Base-by-base conservation (phyloP, 768 basidiomycete species). In the Mycena latifolia region DNA sequence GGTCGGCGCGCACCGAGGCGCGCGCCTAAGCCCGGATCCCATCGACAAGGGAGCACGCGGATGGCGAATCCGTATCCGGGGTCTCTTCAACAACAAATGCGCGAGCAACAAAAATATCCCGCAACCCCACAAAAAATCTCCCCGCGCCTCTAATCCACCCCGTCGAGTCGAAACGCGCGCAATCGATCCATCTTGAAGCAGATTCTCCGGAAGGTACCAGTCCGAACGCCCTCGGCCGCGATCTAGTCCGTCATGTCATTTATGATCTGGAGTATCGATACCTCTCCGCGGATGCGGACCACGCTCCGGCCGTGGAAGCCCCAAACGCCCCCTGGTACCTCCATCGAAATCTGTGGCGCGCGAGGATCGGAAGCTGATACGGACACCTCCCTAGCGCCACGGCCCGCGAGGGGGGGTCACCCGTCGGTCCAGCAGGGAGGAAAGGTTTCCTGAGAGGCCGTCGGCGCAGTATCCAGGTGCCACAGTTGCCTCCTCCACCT, bases 291-390 rank as follows among this genome's bases (percentile, higher is more conserved):
- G n/a, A n/a, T n/a, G n/a, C n/a, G 41, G 41, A 43, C 41, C 41
- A 43, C n/a, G 41, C 10, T 43, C 41, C 41, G 6, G 41, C 10
- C 41, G n/a, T n/a, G 41, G 41, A 43, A 43, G 41, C 41, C 41
- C n/a, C 41, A 43, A 43, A 43, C 41, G 41, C 41, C 41, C 41
- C 41, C 41, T 43, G 41, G 20, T 43, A 43, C 41, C 41, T 43
- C 41, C 20, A 43, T 43, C 20, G 41, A 43, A 5, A 43, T 43
- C 41, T 43, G 18, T 43, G 41, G 41, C 41, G 41, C 4, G 20
- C 20, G 41, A n/a, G 41, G 41, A 43, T 20, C 41, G n/a, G 41
- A 43, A n/a, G 5, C n/a, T 17, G 5, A n/a, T 6, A 17, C 4
- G 41, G n/a, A 17, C 20, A 17, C 41, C n/a, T 20, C n/a, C 20